Base-by-base conservation (phyloP, 1,139 yeast species). In the Candida tetrigidarum region DNA sequence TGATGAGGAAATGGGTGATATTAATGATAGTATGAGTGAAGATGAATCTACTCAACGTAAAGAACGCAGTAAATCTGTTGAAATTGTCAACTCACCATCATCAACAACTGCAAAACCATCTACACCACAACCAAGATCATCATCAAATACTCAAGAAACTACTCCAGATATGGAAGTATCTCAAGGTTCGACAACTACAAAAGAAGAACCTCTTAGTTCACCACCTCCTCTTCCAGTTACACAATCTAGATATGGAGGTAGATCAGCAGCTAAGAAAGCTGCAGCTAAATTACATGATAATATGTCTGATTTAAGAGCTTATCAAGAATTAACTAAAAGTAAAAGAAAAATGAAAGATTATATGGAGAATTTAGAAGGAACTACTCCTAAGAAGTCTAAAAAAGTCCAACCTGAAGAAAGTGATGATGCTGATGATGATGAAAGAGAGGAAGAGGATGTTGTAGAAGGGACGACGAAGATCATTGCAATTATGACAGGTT, bases 221-320 rank as follows among this genome's bases (percentile, higher is more conserved):
- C 6, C 12, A 26, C 12, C 10, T 29, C 20, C 33, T 16, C 38
- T 9, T 18, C 33, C 36, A 16, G 32, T 20, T 12, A 12, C 18
- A 14, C 25, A 12, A 35, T 15, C 43, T 2, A 42, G 49, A 19
- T 43, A 43, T 26, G 47, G 53, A 8, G 70, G 76, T 5, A 58
- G 79, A 41, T 67, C 81, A 16, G 95, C 95, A 1, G 83, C 85
- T 33, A 75, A 77, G 39, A 79, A 79, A 53, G 95, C 95, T 0
- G 83, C 84, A 0, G 69, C 69, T 46, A 83, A 82, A 58, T 66
- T 87, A n/a, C 92, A 84, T 53, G 76, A 76, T 18, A 80, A 84
- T 54, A 85, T 87, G 78, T 78, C 79, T 43, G 85, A 85, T 43
- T 69, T 86, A 49, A 85, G 83, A 54, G 74, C 71, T 43, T 86